Evolutionary conservation across 495 filamentous ascomycete species (phyloP).

Genomic region (Podospora pseudopauciseta): DNA sequence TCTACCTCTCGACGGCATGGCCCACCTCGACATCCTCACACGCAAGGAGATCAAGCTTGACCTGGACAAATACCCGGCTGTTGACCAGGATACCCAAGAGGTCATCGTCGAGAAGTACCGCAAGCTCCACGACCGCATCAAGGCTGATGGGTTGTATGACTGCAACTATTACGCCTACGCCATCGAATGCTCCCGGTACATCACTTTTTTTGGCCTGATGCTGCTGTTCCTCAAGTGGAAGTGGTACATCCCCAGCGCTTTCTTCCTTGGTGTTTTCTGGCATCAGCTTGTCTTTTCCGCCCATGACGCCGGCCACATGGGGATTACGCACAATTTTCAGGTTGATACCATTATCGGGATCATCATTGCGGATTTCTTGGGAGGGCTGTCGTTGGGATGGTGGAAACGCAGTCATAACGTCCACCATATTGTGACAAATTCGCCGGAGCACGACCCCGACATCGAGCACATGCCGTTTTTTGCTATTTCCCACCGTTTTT

Average conservation of each 20-base stretch:
- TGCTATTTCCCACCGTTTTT: conserved; percentile 83
- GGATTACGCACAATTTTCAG: conserved; percentile 86
- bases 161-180: conserved; percentile 84
- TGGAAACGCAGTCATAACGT: conserved; percentile 99
- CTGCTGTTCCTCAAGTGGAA: conserved; percentile 62
- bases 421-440: conserved; percentile 96
- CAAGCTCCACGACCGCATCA: conserved; percentile 63
- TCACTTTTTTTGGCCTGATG: conserved; percentile 59
- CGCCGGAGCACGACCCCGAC: conserved; percentile 94
- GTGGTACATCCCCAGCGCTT: conserved; percentile 72
- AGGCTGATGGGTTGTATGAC: conserved; percentile 71
- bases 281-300: conserved; percentile 94
- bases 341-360: conserved; percentile 83
- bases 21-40: conserved; percentile 71
- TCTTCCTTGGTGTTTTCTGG: conserved; percentile 84
- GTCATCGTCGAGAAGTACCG: conserved; percentile 79
- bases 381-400: conserved; percentile 90
- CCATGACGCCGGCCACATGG: conserved; percentile 97
- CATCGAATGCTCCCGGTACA: conserved; percentile 72
- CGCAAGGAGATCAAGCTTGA: conserved; percentile 72
- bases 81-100: conserved; percentile 72
- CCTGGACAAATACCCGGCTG: conserved; percentile 72
- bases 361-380: conserved; percentile 83
- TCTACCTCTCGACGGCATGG: conserved; percentile 43
- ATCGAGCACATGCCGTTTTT: conserved; percentile 97